Percentiles rank a stretch among this genome's conserved stretches.
Evolutionary conservation across 2,329 filamentous ascomycete genomes (phyloP).

Genomic region (Fusarium buharicum): DNA sequence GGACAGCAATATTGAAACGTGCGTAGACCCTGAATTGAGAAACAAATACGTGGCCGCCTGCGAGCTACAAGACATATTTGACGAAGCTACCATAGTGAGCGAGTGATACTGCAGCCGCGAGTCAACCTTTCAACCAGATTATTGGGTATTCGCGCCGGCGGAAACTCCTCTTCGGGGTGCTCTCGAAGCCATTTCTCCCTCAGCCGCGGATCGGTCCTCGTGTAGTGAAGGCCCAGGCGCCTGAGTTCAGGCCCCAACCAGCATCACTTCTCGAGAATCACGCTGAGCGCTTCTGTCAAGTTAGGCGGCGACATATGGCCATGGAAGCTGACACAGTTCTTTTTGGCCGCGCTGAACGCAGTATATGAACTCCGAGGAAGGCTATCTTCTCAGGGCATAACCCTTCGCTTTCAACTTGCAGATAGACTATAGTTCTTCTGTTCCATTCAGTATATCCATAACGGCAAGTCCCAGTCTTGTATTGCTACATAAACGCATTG

Average conservation of each 20-base stretch:
- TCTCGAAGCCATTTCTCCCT: neutral
- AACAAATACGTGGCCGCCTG: too few relatives aligned
- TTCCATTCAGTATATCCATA: too few relatives aligned
- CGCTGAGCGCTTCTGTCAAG: neutral
- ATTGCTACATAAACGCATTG: too few relatives aligned
- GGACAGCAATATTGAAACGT: neutral
- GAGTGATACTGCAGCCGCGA: neutral
- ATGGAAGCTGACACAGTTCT: too few relatives aligned
- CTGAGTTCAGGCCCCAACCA: neutral
- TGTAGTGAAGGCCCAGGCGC: neutral
- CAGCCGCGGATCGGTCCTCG: neutral
- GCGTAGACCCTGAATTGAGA: neutral
- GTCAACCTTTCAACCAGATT: neutral
- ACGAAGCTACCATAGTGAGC: neutral
- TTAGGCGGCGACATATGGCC: too few relatives aligned
- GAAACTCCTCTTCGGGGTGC: neutral
- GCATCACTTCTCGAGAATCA: neutral
- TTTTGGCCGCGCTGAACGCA: too few relatives aligned
- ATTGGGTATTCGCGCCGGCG: neutral
- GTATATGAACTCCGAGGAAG: too few relatives aligned
- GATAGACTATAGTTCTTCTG: too few relatives aligned
- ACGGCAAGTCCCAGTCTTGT: too few relatives aligned
- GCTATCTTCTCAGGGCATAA: too few relatives aligned
- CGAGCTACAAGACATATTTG: neutral
- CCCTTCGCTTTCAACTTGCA: too few relatives aligned